Conservation (phyloP, 2,329 filamentous ascomycete genomes). For the Sporothrix inflata region DNA sequence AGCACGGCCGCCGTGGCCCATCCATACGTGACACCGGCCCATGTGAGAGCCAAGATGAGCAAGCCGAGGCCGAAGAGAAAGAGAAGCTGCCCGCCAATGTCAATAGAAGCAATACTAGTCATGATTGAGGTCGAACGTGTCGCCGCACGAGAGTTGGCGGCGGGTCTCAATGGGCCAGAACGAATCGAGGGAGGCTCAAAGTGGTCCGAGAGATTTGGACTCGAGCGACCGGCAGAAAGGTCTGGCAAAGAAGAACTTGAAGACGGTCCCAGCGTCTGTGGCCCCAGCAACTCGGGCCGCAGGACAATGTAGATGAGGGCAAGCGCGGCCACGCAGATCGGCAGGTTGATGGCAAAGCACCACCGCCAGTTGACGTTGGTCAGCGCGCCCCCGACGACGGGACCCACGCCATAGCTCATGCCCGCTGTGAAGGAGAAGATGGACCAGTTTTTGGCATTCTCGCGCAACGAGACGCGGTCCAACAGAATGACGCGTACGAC, state of each 20-base stretch:
- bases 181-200: slow-evolving; percentile 10
- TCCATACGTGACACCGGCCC: slow-evolving; percentile 57
- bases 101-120: slow-evolving; percentile 56
- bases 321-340: slow-evolving; percentile 56
- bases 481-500: slow-evolving; percentile 65
- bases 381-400: slow-evolving; percentile 63
- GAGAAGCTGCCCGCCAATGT: slow-evolving; percentile 58
- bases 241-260: too few species aligned
- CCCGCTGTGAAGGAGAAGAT: slow-evolving; percentile 64
- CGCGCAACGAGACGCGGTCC: slow-evolving; percentile 63
- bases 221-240: background rate
- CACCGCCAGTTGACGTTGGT: slow-evolving; percentile 64
- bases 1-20: slow-evolving; percentile 57
- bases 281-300: slow-evolving; percentile 60
- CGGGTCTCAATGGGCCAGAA: background rate
- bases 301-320: slow-evolving; percentile 60
- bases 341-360: slow-evolving; percentile 55
- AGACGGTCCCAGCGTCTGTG: slow-evolving; percentile 40
- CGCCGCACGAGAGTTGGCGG: too few species aligned
- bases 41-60: slow-evolving; percentile 58
- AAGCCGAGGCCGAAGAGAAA: slow-evolving; percentile 60
- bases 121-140: slow-evolving; percentile 38
- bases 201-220: background rate
- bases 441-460: slow-evolving; percentile 65
- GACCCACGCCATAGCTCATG: slow-evolving; percentile 62